Evolutionary conservation across 176 grass and related monocot species (phyloP), one percentile per base, ranked within the genome.

Genomic region (Avena sativa): DNA sequence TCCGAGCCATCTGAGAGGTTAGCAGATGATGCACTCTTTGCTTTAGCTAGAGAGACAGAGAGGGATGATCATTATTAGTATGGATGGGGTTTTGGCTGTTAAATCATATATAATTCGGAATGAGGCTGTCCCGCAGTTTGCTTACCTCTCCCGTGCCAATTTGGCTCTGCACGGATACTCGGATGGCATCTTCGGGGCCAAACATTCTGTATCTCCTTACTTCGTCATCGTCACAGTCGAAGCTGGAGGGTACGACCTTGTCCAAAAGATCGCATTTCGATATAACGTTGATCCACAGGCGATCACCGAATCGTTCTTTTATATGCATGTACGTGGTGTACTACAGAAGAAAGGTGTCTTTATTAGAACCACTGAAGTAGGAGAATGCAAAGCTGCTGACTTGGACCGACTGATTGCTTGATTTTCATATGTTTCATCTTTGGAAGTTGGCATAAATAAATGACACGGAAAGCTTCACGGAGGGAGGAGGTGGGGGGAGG

Each of bases 191-290:
- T 74, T 91, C 90, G 5, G 96, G 96, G 6, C 96, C 93, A 6
- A 74, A 80, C 82, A 30, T 89, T 85, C 80, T 89, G 80, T 98
- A 96, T 74, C 68, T 81, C 40, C n/a, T 76, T 5, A 86, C 46
- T 9, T 92, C 88, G 34, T 91, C 89, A 46, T 86, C 84, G 8
- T 38, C 23, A 16, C 12, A 4, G 0, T 80, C 76, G 8, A 80
- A 68, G 11, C 38, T 82, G 47, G 51, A 50, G 20, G 55, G 69
- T 7, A 74, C 26, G 8, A 74, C 90, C n/a, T 88, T 88, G 78
- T 84, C 87, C 66, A 95, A 77, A 61, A 98, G 87, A 94, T 98
- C 93, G 0, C 89, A 95, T 91, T 98, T 98, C 20, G 96, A 98
- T 86, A 98, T 55, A 17, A 94, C 93, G 87, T 98, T 90, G 15